These are phyloP conservation scores for Plasmodium relictum DNA, from an alignment of 169 alveolate genomes.

Conservation along the genomic window DNA sequence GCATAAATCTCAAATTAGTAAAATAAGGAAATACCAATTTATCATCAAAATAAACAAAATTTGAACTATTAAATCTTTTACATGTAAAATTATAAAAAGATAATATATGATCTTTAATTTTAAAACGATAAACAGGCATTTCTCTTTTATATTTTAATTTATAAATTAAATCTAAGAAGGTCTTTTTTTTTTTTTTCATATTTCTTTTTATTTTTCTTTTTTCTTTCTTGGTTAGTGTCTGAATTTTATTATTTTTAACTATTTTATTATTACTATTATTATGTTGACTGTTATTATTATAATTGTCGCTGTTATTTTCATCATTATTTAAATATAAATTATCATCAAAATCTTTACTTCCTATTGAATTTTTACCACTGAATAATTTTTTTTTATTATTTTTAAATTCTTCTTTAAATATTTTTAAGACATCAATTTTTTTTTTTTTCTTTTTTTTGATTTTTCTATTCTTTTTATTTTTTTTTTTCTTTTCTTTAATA, in stretches of 20 bases:
- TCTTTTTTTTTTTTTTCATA: constrained; percentile 27
- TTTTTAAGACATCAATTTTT: constrained; percentile 24
- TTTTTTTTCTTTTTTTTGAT: constrained; percentile 60
- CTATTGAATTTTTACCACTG: not conserved
- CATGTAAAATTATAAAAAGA: constrained; percentile 19
- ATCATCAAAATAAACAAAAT: constrained; percentile 56
- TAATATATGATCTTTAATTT: constrained; percentile 29
- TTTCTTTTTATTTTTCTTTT: not conserved
- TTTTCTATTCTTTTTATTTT: not conserved
- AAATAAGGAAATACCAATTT: constrained; percentile 43
- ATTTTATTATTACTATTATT: not conserved
- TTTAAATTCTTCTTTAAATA: constrained; percentile 58
- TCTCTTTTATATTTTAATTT: constrained; percentile 65
- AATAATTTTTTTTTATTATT: constrained; percentile 27
- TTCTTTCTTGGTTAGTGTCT: not conserved
- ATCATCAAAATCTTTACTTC: not conserved
- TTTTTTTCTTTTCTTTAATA: constrained; percentile 9
- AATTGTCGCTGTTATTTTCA: not conserved
- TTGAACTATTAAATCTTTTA: constrained; percentile 20
- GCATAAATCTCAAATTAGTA: constrained; percentile 36
- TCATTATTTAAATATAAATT: not conserved
- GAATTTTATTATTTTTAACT: not conserved
- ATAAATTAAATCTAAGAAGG: constrained; percentile 22
- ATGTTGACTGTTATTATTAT: not conserved
- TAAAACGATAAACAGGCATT: constrained; percentile 53